Evolutionary conservation across 208 protist species (phyloP).

Genomic region (Acanthamoeba sp.): DNA sequence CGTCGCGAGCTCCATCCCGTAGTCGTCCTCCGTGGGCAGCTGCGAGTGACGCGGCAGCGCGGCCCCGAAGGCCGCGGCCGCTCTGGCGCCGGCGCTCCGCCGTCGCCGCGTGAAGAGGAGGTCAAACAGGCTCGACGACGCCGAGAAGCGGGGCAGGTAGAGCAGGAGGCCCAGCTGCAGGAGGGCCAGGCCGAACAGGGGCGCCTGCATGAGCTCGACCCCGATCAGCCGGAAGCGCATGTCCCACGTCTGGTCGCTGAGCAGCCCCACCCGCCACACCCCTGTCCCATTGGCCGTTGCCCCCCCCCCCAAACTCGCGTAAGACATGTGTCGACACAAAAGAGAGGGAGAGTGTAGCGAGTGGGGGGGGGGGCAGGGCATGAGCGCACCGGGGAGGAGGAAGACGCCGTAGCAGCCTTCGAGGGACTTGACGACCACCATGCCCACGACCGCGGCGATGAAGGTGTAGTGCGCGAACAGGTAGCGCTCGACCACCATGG

Average conservation of each 20-base stretch:
- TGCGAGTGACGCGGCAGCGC: too few species aligned
- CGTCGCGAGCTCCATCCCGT: not conserved
- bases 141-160: not conserved
- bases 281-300: not conserved
- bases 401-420: conserved; percentile 38
- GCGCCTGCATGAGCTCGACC: conserved; percentile 31
- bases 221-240: conserved; percentile 2
- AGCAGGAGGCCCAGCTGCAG: conserved; percentile 1
- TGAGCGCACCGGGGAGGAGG: not conserved
- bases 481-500: not conserved
- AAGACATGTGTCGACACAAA: too few species aligned
- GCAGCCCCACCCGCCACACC: not conserved
- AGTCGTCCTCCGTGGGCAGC: not conserved
- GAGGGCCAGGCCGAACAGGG: not conserved
- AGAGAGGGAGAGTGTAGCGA: not conserved
- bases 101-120: not conserved
- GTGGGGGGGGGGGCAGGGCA: not conserved
- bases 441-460: not conserved
- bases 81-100: not conserved
- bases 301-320: too few species aligned
- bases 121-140: not conserved
- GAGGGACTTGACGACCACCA: conserved; percentile 2
- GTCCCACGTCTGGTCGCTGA: not conserved
- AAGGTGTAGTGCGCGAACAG: not conserved
- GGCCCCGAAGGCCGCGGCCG: too few species aligned